Base-by-base conservation (phyloP, 2,329 filamentous ascomycete species). In the Acrodontium crateriforme region DNA sequence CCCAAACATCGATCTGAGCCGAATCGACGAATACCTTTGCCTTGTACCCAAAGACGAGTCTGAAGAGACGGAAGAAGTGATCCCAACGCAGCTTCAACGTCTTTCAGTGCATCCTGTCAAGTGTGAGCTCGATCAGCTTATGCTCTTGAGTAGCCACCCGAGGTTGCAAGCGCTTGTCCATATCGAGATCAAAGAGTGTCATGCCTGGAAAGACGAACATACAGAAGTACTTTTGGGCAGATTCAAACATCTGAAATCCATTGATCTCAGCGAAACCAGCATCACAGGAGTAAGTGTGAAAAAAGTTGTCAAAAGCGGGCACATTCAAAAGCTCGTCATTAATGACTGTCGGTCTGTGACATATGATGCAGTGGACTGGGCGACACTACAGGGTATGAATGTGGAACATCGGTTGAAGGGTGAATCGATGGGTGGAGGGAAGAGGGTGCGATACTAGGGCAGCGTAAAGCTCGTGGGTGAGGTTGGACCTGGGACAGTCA, bases 271-370 rank as follows among this genome's bases (percentile, higher is more conserved):
- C 1, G 36, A 39, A 1, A 55, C 54, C 2, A 36, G 39, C 5
- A 49, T 63, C 19, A 59, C 55, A 0, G 60, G 60, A 5, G 54
- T 53, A 1, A 45, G 50, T 2, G 47, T 63, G 17, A 58, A 55
- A 34, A 47, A 46, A 32, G 37, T 59, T 10, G 45, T 52, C 0
- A 31, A 30, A 15, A 24, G 27, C 10, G 32, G 35, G 4, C 19
- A 30, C 6, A 16, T 11, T 9, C 13, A 31, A 5, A 35, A 33
- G 8, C 37, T 61, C 11, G 44, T 41, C 3, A 38, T 56, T 11
- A 44, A 58, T 24, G 34, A 53, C 6, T 62, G 58, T 25, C 28
- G 28, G 2, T 27, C 40, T 5, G 45, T 62, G 2, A 48, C 50
- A 10, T 36, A 49, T 2, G 59, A 62, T 41, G 58, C 56, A 0